Conservation (phyloP, 495 filamentous ascomycete species). For the Penicillium paradoxum region DNA sequence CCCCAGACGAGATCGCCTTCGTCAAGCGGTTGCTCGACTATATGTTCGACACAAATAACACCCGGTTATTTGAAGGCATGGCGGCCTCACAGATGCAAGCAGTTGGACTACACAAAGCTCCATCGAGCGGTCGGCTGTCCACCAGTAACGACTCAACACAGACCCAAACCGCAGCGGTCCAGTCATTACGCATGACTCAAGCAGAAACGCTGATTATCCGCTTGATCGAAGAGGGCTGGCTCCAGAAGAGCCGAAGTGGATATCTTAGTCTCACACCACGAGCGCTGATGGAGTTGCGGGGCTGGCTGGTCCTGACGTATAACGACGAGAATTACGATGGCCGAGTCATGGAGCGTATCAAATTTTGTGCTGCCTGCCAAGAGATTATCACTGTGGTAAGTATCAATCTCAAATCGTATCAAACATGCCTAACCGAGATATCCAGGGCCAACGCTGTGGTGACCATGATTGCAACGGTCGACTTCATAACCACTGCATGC, state of each 20-base stretch:
- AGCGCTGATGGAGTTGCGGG: conserved; percentile 75
- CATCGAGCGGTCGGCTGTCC: conserved; percentile 25
- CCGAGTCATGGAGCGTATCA: conserved; percentile 55
- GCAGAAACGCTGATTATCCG: conserved; percentile 66
- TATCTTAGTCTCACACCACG: conserved; percentile 73
- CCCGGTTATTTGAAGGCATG: conserved; percentile 68
- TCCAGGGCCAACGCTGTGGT: conserved; percentile 71
- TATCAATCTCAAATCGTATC: neutral
- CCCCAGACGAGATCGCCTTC: conserved; percentile 83
- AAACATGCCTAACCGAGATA: conserved; percentile 1
- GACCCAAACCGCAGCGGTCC: conserved; percentile 35
- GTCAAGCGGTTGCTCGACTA: conserved; percentile 82
- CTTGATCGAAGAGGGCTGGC: conserved; percentile 77
- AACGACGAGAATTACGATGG: conserved; percentile 57
- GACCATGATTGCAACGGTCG: conserved; percentile 62
- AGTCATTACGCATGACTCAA: conserved; percentile 67
- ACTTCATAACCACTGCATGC: conserved; percentile 73
- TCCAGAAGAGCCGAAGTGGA: conserved; percentile 63
- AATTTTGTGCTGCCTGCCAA: conserved; percentile 82
- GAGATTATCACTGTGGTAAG: conserved; percentile 79
- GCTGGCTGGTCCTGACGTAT: conserved; percentile 78
- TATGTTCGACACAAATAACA: conserved; percentile 89
- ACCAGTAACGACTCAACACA: conserved; percentile 33
- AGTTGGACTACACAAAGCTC: conserved; percentile 36
- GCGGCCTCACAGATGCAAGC: conserved; percentile 74